phyloP scores from a whole-genome alignment of 768 basidiomycete species.

The Lentinula detonsa region DNA sequence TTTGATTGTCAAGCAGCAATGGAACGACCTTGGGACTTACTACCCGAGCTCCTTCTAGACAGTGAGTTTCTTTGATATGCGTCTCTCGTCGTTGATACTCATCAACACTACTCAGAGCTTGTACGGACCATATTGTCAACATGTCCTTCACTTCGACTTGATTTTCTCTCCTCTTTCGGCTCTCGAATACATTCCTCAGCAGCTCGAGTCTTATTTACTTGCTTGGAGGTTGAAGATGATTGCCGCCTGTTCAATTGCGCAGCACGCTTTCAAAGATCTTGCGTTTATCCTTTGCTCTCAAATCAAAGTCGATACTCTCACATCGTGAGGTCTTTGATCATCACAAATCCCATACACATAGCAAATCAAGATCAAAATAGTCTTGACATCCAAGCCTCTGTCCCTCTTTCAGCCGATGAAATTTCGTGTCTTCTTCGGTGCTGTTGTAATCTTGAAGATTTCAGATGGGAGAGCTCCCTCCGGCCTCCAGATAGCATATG shows the following conservation, averaged over 20 bases:
- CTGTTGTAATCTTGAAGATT: conserved; percentile 21
- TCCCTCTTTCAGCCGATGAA: conserved; percentile 12
- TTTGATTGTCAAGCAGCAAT: neutral
- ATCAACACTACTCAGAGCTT: neutral
- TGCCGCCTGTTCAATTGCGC: conserved; percentile 13
- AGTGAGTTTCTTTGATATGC: conserved; percentile 9
- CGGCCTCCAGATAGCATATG: conserved; percentile 32
- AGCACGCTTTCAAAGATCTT: conserved; percentile 7
- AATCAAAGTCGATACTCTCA: conserved; percentile 24
- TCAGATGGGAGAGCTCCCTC: conserved; percentile 24
- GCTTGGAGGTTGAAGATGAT: conserved; percentile 23
- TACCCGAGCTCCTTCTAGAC: conserved; percentile 18
- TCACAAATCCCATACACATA: conserved; percentile 11
- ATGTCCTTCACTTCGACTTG: conserved; percentile 13
- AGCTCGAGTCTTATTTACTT: conserved; percentile 22
- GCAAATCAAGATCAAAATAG: neutral
- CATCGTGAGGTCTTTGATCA: conserved; percentile 21
- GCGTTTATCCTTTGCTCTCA: conserved; percentile 20
- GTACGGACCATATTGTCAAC: conserved; percentile 9
- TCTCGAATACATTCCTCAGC: conserved; percentile 21
- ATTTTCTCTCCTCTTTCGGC: conserved; percentile 23
- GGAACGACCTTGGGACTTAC: conserved; percentile 9
- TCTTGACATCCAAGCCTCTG: neutral
- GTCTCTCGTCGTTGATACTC: neutral
- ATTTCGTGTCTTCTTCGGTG: conserved; percentile 13